These are phyloP conservation scores for Colletotrichum lindemuthianum DNA, from an alignment of 2,329 filamentous ascomycete genomes.

Conservation along the genomic window DNA sequence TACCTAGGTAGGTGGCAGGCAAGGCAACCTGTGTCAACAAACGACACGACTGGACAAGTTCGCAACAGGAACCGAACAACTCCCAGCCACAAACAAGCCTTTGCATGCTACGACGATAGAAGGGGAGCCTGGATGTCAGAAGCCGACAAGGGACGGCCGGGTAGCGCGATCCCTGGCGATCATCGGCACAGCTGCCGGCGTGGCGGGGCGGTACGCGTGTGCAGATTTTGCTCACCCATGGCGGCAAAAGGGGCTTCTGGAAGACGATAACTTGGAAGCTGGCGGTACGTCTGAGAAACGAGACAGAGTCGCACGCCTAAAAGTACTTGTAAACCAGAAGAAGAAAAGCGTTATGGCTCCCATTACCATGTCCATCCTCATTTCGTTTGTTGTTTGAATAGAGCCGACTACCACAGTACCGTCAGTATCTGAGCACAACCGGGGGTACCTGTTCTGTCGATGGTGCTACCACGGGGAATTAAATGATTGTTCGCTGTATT, in stretches of 20 bases:
- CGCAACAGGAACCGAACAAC: too few species aligned
- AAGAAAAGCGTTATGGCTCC: constrained; percentile 17
- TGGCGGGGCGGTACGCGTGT: constrained; percentile 29
- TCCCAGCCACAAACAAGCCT: too few species aligned
- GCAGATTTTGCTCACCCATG: constrained; percentile 3
- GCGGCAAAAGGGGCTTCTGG: constrained; percentile 5
- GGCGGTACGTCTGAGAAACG: constrained; percentile 1
- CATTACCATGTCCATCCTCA: constrained; percentile 20
- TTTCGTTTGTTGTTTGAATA: constrained; percentile 25
- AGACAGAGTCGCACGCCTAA: not conserved
- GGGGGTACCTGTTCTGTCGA: not conserved
- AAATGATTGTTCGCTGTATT: constrained; percentile 5
- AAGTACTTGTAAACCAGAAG: not conserved
- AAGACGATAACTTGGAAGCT: not conserved
- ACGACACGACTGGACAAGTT: too few species aligned
- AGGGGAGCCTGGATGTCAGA: too few species aligned
- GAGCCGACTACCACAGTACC: not conserved
- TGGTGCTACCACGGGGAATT: constrained; percentile 14
- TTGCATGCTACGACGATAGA: too few species aligned
- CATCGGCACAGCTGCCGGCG: constrained; percentile 30
- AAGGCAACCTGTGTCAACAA: too few species aligned
- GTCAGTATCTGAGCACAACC: too few species aligned
- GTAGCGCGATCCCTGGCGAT: constrained; percentile 25
- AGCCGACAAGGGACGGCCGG: constrained; percentile 10
- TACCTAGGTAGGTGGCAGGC: too few species aligned